Conservation (phyloP, 768 basidiomycete species). For the Lactarius sanguifluus region DNA sequence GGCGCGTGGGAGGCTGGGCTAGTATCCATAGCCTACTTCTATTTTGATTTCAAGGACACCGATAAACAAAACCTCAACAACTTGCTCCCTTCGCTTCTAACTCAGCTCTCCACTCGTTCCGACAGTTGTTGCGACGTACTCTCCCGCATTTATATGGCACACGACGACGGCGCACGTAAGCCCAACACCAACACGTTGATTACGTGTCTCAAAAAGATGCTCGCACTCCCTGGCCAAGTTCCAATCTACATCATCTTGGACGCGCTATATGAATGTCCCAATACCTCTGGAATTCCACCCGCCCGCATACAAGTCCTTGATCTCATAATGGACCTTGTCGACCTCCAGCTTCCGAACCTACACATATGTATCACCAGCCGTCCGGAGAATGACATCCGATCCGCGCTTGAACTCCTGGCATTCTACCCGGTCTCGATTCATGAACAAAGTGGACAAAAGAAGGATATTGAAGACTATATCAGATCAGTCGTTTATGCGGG, state of each 20-base stretch:
- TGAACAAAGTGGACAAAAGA: background rate
- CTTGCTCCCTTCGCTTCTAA: background rate
- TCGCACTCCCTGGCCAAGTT: background rate
- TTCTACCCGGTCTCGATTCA: background rate
- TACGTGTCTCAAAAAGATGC: background rate
- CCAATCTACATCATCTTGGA: background rate
- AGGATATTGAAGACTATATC: background rate
- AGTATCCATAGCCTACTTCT: background rate
- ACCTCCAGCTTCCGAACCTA: background rate
- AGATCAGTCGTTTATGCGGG: background rate
- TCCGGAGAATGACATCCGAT: background rate
- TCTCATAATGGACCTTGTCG: background rate
- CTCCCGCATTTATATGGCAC: background rate
- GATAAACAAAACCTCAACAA: background rate
- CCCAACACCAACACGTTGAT: background rate
- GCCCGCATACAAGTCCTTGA: background rate
- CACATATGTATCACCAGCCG: background rate
- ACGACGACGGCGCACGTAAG: background rate
- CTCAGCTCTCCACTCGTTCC: background rate
- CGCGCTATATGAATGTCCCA: slow-evolving; percentile 3
- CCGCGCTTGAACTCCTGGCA: background rate
- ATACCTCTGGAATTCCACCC: background rate
- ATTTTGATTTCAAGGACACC: background rate
- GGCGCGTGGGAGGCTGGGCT: background rate
- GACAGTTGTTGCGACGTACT: background rate